Percentiles rank a stretch among this genome's conserved stretches.
Evolutionary conservation across 2,329 filamentous ascomycete genomes (phyloP).

Genomic region (Sordariomycetes sp.): DNA sequence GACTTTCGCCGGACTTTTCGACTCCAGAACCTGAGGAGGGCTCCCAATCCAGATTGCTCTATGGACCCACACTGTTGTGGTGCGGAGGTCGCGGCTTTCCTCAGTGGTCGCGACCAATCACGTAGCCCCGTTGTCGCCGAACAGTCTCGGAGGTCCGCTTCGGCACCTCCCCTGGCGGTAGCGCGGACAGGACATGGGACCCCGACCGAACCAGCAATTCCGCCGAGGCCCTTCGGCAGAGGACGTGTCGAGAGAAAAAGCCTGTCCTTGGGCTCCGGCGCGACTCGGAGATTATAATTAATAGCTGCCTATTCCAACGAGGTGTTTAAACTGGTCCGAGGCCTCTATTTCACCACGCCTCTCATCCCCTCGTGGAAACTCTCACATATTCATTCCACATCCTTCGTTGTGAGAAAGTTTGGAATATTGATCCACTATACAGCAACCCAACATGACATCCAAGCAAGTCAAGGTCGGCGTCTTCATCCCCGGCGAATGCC

Average conservation of each 20-base stretch:
- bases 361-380: too few relatives aligned
- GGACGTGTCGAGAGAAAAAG: too few relatives aligned
- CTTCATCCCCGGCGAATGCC: constrained; percentile 30
- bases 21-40: too few relatives aligned
- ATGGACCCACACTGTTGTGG: not conserved
- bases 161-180: not conserved
- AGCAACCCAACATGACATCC: not conserved
- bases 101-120: not conserved
- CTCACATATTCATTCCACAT: not conserved
- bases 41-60: not conserved
- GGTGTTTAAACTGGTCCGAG: too few relatives aligned
- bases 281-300: too few relatives aligned
- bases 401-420: too few relatives aligned
- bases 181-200: not conserved
- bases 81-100: not conserved
- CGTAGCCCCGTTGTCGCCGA: not conserved
- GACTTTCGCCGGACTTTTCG: too few relatives aligned
- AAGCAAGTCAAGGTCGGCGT: constrained; percentile 31
- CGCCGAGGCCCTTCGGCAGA: not conserved
- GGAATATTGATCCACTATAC: not conserved
- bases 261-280: too few relatives aligned
- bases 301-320: too few relatives aligned
- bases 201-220: not conserved
- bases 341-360: too few relatives aligned
- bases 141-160: not conserved